Evolutionary conservation across 1,139 yeast species (phyloP), one percentile per base, ranked within the genome.

Genomic region (Magnusiomyces magnusii): DNA sequence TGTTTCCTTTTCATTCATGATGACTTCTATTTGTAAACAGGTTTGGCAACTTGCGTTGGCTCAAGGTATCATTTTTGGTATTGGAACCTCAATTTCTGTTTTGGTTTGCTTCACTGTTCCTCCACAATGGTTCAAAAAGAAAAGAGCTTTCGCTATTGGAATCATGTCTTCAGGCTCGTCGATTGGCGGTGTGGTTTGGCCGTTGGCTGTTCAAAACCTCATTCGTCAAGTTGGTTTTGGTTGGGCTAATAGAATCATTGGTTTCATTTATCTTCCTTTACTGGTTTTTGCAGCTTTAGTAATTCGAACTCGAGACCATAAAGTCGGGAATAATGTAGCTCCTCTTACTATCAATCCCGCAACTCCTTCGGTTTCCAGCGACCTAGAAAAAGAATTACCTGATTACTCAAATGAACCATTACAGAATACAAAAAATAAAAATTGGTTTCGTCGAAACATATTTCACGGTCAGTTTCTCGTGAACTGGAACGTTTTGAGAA

Each of bases 151-250:
- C 31, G 89, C 86, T 61, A 68, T 78, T 15, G 86, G 87, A 2
- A 63, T 85, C 1, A 80, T 82, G 0, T 78, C 85, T 0, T 78
- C 84, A 0, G 88, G 89, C 0, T 78, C 86, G 1, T 84, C 87
- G 9, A 70, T 79, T 5, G 91, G 89, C 1, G 90, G 90, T 1
- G 77, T 85, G 19, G 75, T 77, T 31, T 79, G 79, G 75, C 81
- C 82, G 1, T 56, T 9, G 49, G 63, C 13, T 60, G 47, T 31
- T 15, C 28, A 41, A n/a, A 44, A 31, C 31, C 64, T 79, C 44
- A 68, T 74, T 54, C 60, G 65, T 36, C 63, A 71, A 55, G 73
- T 82, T 66, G 86, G 87, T 60, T 68, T 77, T 70, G 71, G 73
- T 64, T 74, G 88, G 78, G 77, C 82, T 0, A 82, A 81, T 65